A percentile compares a stretch with the other conserved stretches of the same genome.
Conservation (phyloP, 1,139 yeast species). For the Pichia sp. region DNA sequence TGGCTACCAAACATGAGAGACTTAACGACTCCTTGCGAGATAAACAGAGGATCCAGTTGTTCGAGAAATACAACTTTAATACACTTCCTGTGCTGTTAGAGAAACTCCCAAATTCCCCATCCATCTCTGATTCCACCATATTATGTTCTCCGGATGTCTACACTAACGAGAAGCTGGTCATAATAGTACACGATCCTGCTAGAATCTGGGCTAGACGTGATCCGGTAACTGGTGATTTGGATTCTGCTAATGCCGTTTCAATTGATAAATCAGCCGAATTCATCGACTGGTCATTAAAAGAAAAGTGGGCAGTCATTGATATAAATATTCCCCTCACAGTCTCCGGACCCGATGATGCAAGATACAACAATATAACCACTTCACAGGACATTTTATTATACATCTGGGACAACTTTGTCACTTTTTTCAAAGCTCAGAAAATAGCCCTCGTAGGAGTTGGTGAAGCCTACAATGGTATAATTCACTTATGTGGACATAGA, state of each 20-base stretch:
- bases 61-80: constrained; percentile 51
- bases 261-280: constrained; percentile 54
- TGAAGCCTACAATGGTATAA: constrained; percentile 80
- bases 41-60: constrained; percentile 55
- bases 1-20: constrained; percentile 33
- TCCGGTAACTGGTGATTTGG: constrained; percentile 72
- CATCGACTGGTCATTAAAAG: constrained; percentile 49
- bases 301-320: constrained; percentile 75
- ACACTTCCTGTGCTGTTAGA: constrained; percentile 59
- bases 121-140: constrained; percentile 55
- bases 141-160: constrained; percentile 72
- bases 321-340: constrained; percentile 58
- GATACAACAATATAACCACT: constrained; percentile 50
- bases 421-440: constrained; percentile 63
- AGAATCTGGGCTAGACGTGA: constrained; percentile 87
- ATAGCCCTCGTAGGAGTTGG: constrained; percentile 85
- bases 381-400: constrained; percentile 74
- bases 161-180: constrained; percentile 52
- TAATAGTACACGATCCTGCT: constrained; percentile 86
- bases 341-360: constrained; percentile 35
- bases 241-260: constrained; percentile 61
- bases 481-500: constrained; percentile 82
- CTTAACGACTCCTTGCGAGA: constrained; percentile 68
- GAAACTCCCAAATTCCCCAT: constrained; percentile 37
- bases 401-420: constrained; percentile 86